Evolutionary conservation across 371 early-diverging fungal genomes (phyloP), one percentile per base, ranked within the genome.

Genomic region (Blakeslea trispora): DNA sequence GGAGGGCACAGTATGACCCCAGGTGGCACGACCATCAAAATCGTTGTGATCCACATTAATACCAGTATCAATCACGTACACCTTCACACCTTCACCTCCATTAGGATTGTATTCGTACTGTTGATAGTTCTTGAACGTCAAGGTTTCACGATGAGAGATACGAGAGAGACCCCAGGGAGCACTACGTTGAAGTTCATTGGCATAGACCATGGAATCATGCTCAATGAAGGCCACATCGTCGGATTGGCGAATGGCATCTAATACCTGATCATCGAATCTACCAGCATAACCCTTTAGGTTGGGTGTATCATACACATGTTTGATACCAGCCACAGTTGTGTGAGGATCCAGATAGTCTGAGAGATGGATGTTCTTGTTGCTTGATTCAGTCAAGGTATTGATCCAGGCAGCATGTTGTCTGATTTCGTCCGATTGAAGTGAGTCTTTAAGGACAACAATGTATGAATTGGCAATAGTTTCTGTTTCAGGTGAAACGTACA

Each of bases 91-190:
- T 15, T 85, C 75, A 34, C 99, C 99, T 45, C 84, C 95, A 32
- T 74, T 58, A 17, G 81, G 64, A 61, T 87, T 75, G 77, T 93
- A 85, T 19, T 77, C 63, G 63, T 93, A 96, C 71, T 88, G 84
- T 79, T 85, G 83, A 65, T 81, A 90, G 41, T 83, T 86, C 48
- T 79, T 66, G 39, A 90, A 76, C 31, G 81, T 75, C 54, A 92
- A 77, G 11, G 71, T 65, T 39, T 80, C 58, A 59, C 86, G 84
- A 68, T 93, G 92, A 44, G 94, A 89, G 58, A 95, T 82, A 64
- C 96, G 93, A 54, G 92, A 78, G 19, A 95, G 73, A 34, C 95
- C 96, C 96, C 96, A 96, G 13, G 95, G 91, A 23, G 96, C 93
- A 62, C 81, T 75, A 44, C 66, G 74, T 77, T 93, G 88, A 42